Conservation (phyloP, 495 filamentous ascomycete genomes). For the Parachaetomium inaequale region DNA sequence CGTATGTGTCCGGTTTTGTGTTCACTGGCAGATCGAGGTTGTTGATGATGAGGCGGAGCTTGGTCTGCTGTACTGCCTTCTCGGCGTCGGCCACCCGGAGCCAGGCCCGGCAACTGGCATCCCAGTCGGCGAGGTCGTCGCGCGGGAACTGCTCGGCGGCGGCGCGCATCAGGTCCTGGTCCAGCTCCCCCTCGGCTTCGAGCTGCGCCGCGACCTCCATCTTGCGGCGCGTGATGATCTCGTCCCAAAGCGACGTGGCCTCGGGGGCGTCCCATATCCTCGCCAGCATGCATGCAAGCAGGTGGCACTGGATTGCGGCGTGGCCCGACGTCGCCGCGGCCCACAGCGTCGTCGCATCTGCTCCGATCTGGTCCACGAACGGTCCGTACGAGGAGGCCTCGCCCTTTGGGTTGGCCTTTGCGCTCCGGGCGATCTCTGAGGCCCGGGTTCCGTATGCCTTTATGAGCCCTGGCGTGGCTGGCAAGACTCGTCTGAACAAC, state of each 20-base stretch:
- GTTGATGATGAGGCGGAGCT: constrained; percentile 35
- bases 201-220: constrained; percentile 10
- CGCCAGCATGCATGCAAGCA: constrained; percentile 40
- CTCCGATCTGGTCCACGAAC: not conserved
- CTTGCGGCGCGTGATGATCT: constrained; percentile 22
- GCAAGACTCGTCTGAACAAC: constrained; percentile 31
- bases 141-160: constrained; percentile 20
- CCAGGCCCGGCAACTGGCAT: constrained; percentile 40
- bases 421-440: constrained; percentile 33
- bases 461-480: constrained; percentile 34
- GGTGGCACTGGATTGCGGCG: not conserved
- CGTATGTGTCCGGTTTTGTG: constrained; percentile 9
- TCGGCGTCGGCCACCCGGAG: constrained; percentile 31
- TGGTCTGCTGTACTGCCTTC: constrained; percentile 23
- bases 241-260: constrained; percentile 38
- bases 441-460: constrained; percentile 39
- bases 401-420: not conserved
- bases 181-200: constrained; percentile 17
- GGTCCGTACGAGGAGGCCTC: not conserved
- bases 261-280: constrained; percentile 29
- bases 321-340: not conserved
- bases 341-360: constrained; percentile 2
- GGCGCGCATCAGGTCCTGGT: no score
- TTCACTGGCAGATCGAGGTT: constrained; percentile 31
- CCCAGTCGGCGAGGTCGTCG: constrained; percentile 35